Evolutionary conservation across 169 alveolate genomes (phyloP).

Genomic region (Plasmodium gallinaceum): DNA sequence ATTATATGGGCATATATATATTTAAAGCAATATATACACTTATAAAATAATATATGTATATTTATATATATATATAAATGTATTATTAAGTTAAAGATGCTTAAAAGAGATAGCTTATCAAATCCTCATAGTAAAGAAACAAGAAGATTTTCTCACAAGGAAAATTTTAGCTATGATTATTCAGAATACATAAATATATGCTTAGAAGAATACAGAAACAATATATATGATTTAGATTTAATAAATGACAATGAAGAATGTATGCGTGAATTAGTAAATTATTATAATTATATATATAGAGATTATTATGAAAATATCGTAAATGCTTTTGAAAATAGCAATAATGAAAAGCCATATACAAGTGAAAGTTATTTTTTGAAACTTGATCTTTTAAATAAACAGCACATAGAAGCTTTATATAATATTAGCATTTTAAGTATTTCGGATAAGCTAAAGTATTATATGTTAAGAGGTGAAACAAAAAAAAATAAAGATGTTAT

Average conservation of each 20-base stretch:
- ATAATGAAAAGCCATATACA: conserved; percentile 50
- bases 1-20: not conserved
- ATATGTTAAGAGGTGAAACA: conserved; percentile 74
- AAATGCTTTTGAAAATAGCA: conserved; percentile 49
- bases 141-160: conserved; percentile 74
- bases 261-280: conserved; percentile 75
- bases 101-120: conserved; percentile 73
- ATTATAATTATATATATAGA: conserved; percentile 70
- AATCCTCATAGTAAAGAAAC: conserved; percentile 71
- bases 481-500: conserved; percentile 48
- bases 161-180: conserved; percentile 52
- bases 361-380: conserved; percentile 73
- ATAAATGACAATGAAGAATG: conserved; percentile 78
- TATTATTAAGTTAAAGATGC: conserved; percentile 59
- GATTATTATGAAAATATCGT: conserved; percentile 75
- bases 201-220: conserved; percentile 70
- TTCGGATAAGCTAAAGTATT: conserved; percentile 70
- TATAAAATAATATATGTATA: conserved; percentile 26
- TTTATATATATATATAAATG: conserved; percentile 40
- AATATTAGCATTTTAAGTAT: conserved; percentile 74
- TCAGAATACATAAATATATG: conserved; percentile 70
- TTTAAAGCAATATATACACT: not conserved
- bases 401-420: conserved; percentile 66
- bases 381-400: conserved; percentile 65
- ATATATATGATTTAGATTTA: conserved; percentile 75